Percentiles rank a stretch among this genome's conserved stretches.
These are phyloP conservation scores for Phytophthora cajani DNA, from an alignment of 352 stramenopile species.

Conservation along the genomic window DNA sequence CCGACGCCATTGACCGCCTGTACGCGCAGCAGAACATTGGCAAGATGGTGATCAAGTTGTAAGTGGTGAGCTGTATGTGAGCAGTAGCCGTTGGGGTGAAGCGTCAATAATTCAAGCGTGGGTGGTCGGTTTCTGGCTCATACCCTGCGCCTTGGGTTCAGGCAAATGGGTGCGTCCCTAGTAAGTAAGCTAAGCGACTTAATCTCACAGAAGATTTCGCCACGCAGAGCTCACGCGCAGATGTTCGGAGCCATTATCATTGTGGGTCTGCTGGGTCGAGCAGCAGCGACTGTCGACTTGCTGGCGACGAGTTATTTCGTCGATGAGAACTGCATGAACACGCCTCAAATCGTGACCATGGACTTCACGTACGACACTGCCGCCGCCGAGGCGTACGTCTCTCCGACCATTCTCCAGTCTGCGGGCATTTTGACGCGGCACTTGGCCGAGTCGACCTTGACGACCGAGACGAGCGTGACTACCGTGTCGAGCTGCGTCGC, in stretches of 20 bases:
- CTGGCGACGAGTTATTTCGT: conserved; percentile 14
- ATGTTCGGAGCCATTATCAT: not conserved
- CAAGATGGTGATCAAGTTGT: conserved; percentile 78
- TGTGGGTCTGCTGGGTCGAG: not conserved
- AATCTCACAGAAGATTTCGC: conserved; percentile 9
- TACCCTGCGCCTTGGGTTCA: not conserved
- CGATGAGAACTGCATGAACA: conserved; percentile 6
- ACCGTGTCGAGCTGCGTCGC: conserved; percentile 4
- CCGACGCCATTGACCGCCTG: conserved; percentile 65
- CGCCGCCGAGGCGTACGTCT: conserved; percentile 1
- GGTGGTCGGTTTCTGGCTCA: not conserved
- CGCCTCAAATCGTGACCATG: conserved; percentile 14
- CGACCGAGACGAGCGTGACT: not conserved
- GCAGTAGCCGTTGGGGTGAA: not conserved
- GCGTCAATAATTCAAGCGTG: not conserved
- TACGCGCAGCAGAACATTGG: conserved; percentile 77
- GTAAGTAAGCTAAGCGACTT: conserved; percentile 1
- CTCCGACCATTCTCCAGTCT: conserved; percentile 11
- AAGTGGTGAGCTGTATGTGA: conserved; percentile 5
- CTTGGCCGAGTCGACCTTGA: not conserved
- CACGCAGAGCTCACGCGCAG: not conserved
- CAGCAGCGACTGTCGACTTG: conserved; percentile 10
- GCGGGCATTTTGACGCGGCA: conserved; percentile 11
- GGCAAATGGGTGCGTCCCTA: not conserved
- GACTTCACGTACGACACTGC: conserved; percentile 19